Evolutionary conservation across 2,329 filamentous ascomycete species (phyloP).

Genomic region (Canariomyces notabilis): DNA sequence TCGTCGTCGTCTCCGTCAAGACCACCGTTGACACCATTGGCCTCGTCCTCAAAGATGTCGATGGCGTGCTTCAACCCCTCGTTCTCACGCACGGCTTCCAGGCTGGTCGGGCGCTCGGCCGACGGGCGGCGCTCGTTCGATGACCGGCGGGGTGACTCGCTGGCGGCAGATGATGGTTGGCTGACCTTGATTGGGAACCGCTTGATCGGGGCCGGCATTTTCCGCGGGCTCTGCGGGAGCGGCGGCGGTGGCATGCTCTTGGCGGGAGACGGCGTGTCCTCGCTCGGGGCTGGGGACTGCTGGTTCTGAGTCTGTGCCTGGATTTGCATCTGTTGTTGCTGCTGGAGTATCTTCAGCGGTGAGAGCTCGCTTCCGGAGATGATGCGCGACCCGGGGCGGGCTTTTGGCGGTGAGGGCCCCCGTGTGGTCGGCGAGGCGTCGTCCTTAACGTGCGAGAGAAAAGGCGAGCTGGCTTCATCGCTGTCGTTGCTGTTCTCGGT

Average conservation of each 20-base stretch:
- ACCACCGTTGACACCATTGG: constrained; percentile 24
- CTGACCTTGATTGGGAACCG: constrained; percentile 58
- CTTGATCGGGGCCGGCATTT: constrained; percentile 43
- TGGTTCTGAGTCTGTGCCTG: constrained; percentile 22
- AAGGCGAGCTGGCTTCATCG: constrained; percentile 29
- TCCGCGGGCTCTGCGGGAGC: constrained; percentile 41
- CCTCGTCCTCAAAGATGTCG: constrained; percentile 57
- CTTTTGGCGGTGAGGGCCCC: constrained; percentile 41
- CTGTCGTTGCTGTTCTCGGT: constrained; percentile 21
- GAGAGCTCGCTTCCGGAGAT: constrained; percentile 54
- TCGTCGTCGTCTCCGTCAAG: constrained; percentile 24
- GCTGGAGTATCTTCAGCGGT: constrained; percentile 51
- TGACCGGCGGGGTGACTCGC: constrained; percentile 16
- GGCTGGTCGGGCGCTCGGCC: constrained; percentile 37
- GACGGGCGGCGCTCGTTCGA: constrained; percentile 12
- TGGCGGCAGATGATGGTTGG: constrained; percentile 22
- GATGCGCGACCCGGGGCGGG: constrained; percentile 48
- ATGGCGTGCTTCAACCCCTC: constrained; percentile 55
- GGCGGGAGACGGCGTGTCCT: constrained; percentile 22
- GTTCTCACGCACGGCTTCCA: constrained; percentile 51
- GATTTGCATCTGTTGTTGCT: constrained; percentile 18
- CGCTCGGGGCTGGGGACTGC: constrained; percentile 19
- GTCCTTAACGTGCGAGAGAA: constrained; percentile 32
- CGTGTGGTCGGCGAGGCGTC: constrained; percentile 40
- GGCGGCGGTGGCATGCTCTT: constrained; percentile 30